These are phyloP conservation scores for Curvularia hawaiiensis DNA, from an alignment of 2,329 filamentous ascomycete genomes.

Conservation along the genomic window DNA sequence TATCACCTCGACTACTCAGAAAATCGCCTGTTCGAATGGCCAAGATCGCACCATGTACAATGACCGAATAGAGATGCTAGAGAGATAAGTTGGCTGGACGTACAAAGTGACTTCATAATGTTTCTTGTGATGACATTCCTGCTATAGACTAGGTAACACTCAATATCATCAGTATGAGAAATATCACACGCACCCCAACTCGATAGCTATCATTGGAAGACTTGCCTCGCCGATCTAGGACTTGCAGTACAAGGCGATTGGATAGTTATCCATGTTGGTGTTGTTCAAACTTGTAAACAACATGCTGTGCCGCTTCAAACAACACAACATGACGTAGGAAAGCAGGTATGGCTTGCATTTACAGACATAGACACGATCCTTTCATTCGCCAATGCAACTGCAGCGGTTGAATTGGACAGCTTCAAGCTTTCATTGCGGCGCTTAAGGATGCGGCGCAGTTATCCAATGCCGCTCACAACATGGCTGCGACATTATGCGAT, in stretches of 20 bases:
- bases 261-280: constrained; percentile 52
- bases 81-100: constrained; percentile 50
- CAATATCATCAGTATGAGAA: constrained; percentile 46
- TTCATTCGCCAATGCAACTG: constrained; percentile 7
- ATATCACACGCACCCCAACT: constrained; percentile 56
- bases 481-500: constrained; percentile 33
- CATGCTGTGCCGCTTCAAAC: constrained; percentile 47
- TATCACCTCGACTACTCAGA: constrained; percentile 44
- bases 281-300: constrained; percentile 48
- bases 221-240: constrained; percentile 55
- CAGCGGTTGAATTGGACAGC: neutral
- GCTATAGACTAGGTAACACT: constrained; percentile 50
- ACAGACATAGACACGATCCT: constrained; percentile 32
- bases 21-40: constrained; percentile 46
- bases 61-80: constrained; percentile 45
- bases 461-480: constrained; percentile 33
- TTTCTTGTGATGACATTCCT: constrained; percentile 48
- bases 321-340: constrained; percentile 43
- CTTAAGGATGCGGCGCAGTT: constrained; percentile 38
- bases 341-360: constrained; percentile 39
- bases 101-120: constrained; percentile 53
- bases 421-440: constrained; percentile 40
- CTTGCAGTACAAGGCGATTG: constrained; percentile 57
- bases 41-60: constrained; percentile 52
- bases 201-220: constrained; percentile 58